phyloP scores from a whole-genome alignment of 2,329 filamentous ascomycete genomes.

The Ascochyta clinopodiicola region DNA sequence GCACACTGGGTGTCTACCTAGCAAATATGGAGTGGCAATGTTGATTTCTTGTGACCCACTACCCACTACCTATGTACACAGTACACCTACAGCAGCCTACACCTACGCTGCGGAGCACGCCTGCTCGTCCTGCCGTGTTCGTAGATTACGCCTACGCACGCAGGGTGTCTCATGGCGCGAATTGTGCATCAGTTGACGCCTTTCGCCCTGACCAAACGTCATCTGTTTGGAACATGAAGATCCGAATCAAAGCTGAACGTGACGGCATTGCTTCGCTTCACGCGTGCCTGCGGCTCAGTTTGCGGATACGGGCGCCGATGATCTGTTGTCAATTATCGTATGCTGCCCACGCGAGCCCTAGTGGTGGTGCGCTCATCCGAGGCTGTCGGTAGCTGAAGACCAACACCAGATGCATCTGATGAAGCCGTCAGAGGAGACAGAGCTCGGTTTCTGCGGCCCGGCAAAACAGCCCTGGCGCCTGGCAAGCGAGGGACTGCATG shows the following conservation, averaged over 20 bases:
- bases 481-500: constrained; percentile 10
- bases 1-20: constrained; percentile 6
- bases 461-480: constrained; percentile 1
- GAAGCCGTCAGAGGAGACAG: constrained; percentile 5
- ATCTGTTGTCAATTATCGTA: constrained; percentile 23
- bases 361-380: constrained; percentile 5
- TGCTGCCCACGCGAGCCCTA: constrained; percentile 22
- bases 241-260: constrained; percentile 9
- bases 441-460: constrained; percentile 11
- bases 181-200: constrained; percentile 6
- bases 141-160: constrained; percentile 8
- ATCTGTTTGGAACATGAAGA: constrained; percentile 12
- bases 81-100: too few relatives aligned
- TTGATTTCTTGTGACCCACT: neutral
- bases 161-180: constrained; percentile 1
- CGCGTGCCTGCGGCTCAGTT: constrained; percentile 14
- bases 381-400: constrained; percentile 15
- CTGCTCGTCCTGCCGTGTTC: neutral
- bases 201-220: constrained; percentile 2
- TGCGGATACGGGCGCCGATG: constrained; percentile 21
- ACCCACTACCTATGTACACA: neutral
- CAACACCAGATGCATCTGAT: constrained; percentile 10
- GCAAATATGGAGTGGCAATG: constrained; percentile 8
- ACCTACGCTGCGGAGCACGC: neutral
- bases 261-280: constrained; percentile 13